Conservation (phyloP, 192 early-diverging fungal species). For the Rhizophagus sp. region DNA sequence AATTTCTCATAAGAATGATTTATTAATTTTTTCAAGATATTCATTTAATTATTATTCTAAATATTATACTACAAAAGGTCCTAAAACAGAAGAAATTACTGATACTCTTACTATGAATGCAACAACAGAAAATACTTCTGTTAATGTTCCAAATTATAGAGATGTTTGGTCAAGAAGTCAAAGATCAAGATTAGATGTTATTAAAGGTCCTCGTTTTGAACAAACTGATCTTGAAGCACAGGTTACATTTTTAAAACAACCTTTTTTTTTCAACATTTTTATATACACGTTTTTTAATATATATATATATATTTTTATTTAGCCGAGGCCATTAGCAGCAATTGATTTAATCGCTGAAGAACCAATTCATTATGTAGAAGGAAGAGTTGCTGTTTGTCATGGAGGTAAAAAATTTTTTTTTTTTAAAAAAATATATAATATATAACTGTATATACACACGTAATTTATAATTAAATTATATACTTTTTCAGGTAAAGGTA, state of each 20-base stretch:
- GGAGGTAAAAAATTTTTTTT: conserved; percentile 65
- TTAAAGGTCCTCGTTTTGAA: conserved; percentile 83
- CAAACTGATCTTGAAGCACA: conserved; percentile 81
- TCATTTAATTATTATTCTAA: background rate
- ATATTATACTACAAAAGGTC: background rate
- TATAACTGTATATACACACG: too few relatives aligned
- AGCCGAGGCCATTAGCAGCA: conserved; percentile 89
- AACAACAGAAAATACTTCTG: background rate
- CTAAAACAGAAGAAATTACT: background rate
- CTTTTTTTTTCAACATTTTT: background rate
- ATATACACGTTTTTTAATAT: conserved; percentile 5
- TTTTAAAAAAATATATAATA: background rate
- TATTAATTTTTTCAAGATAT: background rate
- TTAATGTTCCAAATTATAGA: background rate
- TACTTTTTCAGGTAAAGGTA: conserved; percentile 71
- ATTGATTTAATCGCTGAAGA: conserved; percentile 90
- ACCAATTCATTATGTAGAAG: conserved; percentile 76
- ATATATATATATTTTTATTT: too few relatives aligned
- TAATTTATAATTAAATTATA: background rate
- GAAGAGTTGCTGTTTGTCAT: conserved; percentile 78
- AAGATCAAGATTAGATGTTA: conserved; percentile 64
- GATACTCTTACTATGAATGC: background rate
- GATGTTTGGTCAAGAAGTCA: conserved; percentile 78
- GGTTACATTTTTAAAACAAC: conserved; percentile 39
- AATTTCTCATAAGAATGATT: background rate